These are phyloP conservation scores for Cylindrodendrum hubeiense DNA, from an alignment of 2,329 filamentous ascomycete genomes.

Conservation along the genomic window DNA sequence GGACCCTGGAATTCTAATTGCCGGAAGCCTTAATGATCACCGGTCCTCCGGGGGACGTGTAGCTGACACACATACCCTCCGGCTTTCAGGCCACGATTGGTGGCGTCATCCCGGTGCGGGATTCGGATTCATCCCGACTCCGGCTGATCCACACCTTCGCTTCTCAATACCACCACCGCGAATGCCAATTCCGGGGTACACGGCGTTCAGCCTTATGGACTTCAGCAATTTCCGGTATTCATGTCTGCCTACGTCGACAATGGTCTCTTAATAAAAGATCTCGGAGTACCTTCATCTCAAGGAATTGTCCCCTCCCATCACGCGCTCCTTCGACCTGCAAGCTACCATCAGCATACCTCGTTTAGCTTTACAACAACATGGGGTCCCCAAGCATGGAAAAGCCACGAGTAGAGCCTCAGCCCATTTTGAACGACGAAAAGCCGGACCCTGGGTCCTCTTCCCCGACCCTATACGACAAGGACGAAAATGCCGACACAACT, in stretches of 20 bases:
- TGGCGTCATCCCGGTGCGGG: constrained; percentile 9
- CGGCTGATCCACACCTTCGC: neutral
- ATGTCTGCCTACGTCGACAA: constrained; percentile 10
- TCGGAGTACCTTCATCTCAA: constrained; percentile 15
- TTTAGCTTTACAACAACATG: constrained; percentile 8
- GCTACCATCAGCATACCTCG: neutral
- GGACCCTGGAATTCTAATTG: constrained; percentile 41
- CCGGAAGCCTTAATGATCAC: constrained; percentile 10
- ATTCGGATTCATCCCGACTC: constrained; percentile 23
- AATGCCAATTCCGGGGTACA: constrained; percentile 14
- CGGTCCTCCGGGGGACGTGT: constrained; percentile 1
- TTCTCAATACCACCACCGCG: neutral
- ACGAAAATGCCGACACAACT: constrained; percentile 13
- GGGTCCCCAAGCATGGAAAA: constrained; percentile 11
- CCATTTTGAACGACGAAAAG: constrained; percentile 13
- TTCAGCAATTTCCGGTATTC: constrained; percentile 16
- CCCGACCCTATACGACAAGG: constrained; percentile 36
- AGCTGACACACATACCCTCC: neutral
- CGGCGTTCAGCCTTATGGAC: constrained; percentile 21
- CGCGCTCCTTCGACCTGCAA: neutral
- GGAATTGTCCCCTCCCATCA: neutral
- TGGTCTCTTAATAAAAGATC: constrained; percentile 20
- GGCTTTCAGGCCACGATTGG: constrained; percentile 8
- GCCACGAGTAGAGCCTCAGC: neutral
- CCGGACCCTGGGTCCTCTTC: constrained; percentile 19